Conservation (phyloP, 2,329 filamentous ascomycete genomes). For the Epichloe brachyelytri region DNA sequence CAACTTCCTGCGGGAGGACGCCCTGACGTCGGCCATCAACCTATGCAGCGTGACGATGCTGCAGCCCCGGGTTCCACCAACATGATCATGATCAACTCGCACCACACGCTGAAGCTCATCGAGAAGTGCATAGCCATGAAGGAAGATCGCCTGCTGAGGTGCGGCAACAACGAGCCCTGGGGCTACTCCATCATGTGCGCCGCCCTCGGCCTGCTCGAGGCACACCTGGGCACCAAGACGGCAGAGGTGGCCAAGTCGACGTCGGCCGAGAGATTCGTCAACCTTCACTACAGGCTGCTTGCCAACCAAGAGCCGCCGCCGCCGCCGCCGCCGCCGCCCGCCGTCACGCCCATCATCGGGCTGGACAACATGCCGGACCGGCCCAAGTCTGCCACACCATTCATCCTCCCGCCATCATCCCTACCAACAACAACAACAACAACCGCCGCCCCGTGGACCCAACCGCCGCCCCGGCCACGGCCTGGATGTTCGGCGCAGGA, state of each 20-base stretch:
- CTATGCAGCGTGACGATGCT: constrained; percentile 48
- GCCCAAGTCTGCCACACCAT: constrained; percentile 30
- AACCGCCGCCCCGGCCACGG: constrained; percentile 17
- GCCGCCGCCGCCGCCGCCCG: too few relatives aligned
- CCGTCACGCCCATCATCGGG: constrained; percentile 10
- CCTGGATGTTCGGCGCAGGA: constrained; percentile 21
- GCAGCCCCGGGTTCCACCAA: constrained; percentile 46
- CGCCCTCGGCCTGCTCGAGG: constrained; percentile 44
- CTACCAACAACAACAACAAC: constrained; percentile 7
- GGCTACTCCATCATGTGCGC: constrained; percentile 52
- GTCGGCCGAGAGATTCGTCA: constrained; percentile 46
- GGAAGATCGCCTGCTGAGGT: constrained; percentile 46
- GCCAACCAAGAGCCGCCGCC: constrained; percentile 37
- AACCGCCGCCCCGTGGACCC: constrained; percentile 22
- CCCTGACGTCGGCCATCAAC: constrained; percentile 46
- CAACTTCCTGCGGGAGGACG: constrained; percentile 48
- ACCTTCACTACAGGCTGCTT: constrained; percentile 43
- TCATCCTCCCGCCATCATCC: constrained; percentile 23
- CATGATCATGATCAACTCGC: constrained; percentile 49
- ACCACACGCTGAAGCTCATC: constrained; percentile 47
- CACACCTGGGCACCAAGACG: constrained; percentile 44
- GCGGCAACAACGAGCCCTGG: constrained; percentile 52
- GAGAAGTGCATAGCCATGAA: constrained; percentile 49
- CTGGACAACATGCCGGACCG: constrained; percentile 22
- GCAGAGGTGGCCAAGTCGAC: constrained; percentile 43